Conservation (phyloP, 2,329 filamentous ascomycete genomes). For the Tetracladium maxilliforme region DNA sequence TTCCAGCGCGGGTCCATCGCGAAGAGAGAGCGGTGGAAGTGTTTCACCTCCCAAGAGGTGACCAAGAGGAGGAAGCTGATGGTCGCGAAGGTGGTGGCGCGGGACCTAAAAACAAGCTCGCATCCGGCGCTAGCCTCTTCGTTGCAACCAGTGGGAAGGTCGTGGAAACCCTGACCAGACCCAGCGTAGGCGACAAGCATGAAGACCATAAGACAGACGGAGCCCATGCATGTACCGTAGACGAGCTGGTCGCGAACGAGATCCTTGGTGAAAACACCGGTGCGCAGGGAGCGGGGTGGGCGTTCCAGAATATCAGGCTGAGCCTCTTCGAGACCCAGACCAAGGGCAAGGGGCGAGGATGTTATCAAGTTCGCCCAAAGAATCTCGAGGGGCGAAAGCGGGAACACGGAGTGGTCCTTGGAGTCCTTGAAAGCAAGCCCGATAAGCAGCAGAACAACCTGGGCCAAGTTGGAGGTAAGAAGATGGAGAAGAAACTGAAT, state of each 20-base stretch:
- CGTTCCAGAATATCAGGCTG: conserved; percentile 52
- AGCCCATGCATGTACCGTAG: conserved; percentile 49
- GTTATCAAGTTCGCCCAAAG: conserved; percentile 67
- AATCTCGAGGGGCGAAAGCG: conserved; percentile 57
- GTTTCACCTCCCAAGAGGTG: conserved; percentile 61
- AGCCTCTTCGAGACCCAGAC: conserved; percentile 56
- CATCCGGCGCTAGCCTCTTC: conserved; percentile 32
- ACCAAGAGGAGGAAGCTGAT: conserved; percentile 54
- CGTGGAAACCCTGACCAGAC: conserved; percentile 33
- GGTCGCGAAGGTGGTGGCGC: conserved; percentile 55
- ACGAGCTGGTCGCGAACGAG: conserved; percentile 52
- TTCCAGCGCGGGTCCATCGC: conserved; percentile 41
- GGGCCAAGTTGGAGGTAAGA: conserved; percentile 54
- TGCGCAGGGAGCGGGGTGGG: conserved; percentile 43
- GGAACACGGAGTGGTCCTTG: conserved; percentile 46
- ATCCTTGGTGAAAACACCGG: conserved; percentile 49
- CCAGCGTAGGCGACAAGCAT: conserved; percentile 43
- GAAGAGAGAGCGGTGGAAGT: conserved; percentile 56
- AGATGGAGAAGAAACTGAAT: conserved; percentile 45
- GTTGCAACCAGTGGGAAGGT: conserved; percentile 44
- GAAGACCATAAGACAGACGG: conserved; percentile 45
- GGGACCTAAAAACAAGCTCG: conserved; percentile 43
- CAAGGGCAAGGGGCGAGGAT: conserved; percentile 56
- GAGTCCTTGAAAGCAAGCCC: conserved; percentile 54
- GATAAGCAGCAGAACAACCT: conserved; percentile 53